phyloP scores from a whole-genome alignment of 352 stramenopile species.

The Globisporangium viniferum region DNA sequence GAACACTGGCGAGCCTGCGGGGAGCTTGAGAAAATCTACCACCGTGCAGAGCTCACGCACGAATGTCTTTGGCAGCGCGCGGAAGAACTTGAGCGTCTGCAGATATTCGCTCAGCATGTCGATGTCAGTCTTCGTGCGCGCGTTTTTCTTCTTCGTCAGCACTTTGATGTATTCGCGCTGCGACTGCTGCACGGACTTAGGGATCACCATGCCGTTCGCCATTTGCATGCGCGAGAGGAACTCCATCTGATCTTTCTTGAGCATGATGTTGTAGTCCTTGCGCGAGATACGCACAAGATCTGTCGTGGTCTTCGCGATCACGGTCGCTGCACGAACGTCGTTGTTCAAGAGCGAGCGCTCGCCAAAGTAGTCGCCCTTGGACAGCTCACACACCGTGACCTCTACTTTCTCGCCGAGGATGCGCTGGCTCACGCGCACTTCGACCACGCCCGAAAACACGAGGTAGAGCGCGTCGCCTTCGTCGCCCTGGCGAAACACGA shows the following conservation, averaged over 20 bases:
- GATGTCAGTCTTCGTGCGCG: conserved; percentile 47
- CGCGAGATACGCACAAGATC: conserved; percentile 69
- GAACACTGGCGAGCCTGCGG: conserved; percentile 46
- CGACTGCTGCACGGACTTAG: conserved; percentile 19
- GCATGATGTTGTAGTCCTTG: conserved; percentile 71
- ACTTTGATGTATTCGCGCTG: conserved; percentile 59
- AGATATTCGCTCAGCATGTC: conserved; percentile 69
- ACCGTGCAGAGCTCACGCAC: conserved; percentile 63
- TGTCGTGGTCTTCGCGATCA: conserved; percentile 44
- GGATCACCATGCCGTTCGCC: conserved; percentile 26
- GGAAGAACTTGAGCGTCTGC: conserved; percentile 78
- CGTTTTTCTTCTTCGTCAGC: conserved; percentile 45
- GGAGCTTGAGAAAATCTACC: conserved; percentile 51
- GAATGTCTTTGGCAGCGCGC: conserved; percentile 52
- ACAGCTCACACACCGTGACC: conserved; percentile 62
- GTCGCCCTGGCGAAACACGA: conserved; percentile 67
- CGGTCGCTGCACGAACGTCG: conserved; percentile 54
- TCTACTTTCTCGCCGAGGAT: conserved; percentile 62
- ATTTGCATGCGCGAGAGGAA: conserved; percentile 68
- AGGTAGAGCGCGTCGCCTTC: conserved; percentile 75
- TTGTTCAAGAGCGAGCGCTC: conserved; percentile 64
- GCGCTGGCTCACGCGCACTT: conserved; percentile 58
- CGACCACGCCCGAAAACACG: conserved; percentile 56
- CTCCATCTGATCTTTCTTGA: conserved; percentile 66
- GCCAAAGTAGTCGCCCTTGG: conserved; percentile 71